Evolutionary conservation across 225 moss, liverwort and hornwort species (phyloP).

Genomic region (Sphagnum tenellum): DNA sequence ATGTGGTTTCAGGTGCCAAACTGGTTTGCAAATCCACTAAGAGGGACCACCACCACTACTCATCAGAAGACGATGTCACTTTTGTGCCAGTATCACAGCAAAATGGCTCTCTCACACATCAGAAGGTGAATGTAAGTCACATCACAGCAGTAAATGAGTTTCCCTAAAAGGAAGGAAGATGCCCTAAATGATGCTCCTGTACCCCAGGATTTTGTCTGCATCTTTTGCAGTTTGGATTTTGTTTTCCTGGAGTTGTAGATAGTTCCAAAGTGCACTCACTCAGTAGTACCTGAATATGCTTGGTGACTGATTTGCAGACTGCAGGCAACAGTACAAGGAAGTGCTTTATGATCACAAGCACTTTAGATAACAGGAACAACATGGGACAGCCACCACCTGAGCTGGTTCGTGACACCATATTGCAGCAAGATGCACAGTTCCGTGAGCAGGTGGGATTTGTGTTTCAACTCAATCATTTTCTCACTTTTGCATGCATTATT

Average conservation of each 20-base stretch:
- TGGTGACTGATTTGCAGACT: background rate
- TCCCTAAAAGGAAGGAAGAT: conserved; percentile 7
- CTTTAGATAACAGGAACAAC: background rate
- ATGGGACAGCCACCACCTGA: conserved; percentile 9
- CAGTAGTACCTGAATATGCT: no score
- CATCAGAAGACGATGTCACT: conserved; percentile 6
- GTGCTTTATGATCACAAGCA: background rate
- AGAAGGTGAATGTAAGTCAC: no score
- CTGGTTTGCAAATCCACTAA: conserved; percentile 5
- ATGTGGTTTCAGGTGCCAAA: conserved; percentile 6
- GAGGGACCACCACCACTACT: conserved; percentile 2
- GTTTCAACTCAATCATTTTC: no score
- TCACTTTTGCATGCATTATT: no score
- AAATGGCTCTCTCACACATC: no score
- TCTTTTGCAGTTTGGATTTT: no score
- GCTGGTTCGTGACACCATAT: conserved; percentile 4
- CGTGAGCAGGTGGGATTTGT: conserved; percentile 3
- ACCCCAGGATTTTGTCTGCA: conserved; percentile 6
- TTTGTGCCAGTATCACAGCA: conserved; percentile 1
- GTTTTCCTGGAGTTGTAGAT: background rate
- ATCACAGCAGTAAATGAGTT: background rate
- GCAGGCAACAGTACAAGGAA: background rate
- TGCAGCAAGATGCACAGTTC: conserved; percentile 8
- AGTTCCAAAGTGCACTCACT: no score
- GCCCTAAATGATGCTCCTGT: background rate